These are phyloP conservation scores for Saccharomyces hybrid DNA, from an alignment of 1,139 yeast species.

Conservation along the genomic window DNA sequence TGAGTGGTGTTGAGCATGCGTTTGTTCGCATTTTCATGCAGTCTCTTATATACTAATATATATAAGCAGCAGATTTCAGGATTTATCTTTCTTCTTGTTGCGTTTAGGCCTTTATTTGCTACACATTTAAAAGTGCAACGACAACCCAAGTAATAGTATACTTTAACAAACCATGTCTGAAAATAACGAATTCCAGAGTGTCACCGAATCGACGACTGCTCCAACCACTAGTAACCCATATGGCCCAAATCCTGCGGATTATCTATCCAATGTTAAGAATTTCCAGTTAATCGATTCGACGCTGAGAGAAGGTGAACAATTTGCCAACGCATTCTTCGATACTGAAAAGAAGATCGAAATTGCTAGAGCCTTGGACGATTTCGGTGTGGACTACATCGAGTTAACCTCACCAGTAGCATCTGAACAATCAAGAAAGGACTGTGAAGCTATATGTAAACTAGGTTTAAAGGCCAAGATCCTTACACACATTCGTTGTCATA, in stretches of 20 bases:
- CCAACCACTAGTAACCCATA: conserved; percentile 56
- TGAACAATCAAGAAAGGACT: conserved; percentile 85
- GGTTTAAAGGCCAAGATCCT: conserved; percentile 92
- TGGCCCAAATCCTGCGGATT: conserved; percentile 93
- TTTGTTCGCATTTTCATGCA: not conserved
- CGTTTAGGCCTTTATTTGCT: not conserved
- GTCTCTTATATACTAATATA: not conserved
- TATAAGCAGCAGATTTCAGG: not conserved
- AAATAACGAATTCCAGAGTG: conserved; percentile 36
- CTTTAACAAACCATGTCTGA: conserved; percentile 1
- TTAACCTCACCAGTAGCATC: conserved; percentile 96
- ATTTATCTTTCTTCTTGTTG: not conserved
- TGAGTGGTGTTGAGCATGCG: not conserved
- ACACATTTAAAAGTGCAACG: not conserved
- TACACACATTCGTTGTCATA: conserved; percentile 90
- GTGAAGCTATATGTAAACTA: conserved; percentile 95
- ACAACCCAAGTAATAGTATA: not conserved
- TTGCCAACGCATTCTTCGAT: conserved; percentile 90
- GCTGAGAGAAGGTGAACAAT: conserved; percentile 96
- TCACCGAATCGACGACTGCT: conserved; percentile 38
- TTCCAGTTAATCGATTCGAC: conserved; percentile 94
- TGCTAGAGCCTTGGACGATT: conserved; percentile 94
- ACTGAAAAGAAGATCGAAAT: conserved; percentile 95
- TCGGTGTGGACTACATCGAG: conserved; percentile 96
- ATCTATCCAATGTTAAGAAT: conserved; percentile 76